phyloP scores from a whole-genome alignment of 371 early-diverging fungal genomes.

The Mortierella sp. region DNA sequence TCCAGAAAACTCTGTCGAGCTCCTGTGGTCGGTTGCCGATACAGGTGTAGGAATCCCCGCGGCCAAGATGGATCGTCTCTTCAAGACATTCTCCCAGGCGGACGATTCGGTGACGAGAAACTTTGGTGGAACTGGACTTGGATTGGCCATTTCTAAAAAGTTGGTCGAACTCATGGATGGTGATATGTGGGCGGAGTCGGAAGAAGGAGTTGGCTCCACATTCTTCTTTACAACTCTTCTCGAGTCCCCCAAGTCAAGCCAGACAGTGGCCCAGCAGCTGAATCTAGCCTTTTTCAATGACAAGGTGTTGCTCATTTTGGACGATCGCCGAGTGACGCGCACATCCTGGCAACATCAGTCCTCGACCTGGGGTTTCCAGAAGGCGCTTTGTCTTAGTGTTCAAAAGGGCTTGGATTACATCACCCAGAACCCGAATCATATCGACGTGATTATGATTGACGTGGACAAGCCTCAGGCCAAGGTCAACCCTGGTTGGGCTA shows the following conservation, averaged over 20 bases:
- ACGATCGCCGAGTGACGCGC: constrained; percentile 43
- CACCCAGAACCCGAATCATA: constrained; percentile 23
- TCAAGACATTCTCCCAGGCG: constrained; percentile 73
- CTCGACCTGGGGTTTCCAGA: constrained; percentile 48
- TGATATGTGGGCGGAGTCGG: constrained; percentile 54
- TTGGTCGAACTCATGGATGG: constrained; percentile 71
- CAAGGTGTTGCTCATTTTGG: constrained; percentile 40
- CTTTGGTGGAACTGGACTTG: constrained; percentile 66
- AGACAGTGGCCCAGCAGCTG: constrained; percentile 36
- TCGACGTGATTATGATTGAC: constrained; percentile 50
- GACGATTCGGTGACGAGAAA: constrained; percentile 65
- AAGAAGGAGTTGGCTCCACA: constrained; percentile 49
- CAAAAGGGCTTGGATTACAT: constrained; percentile 41
- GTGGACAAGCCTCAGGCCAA: constrained; percentile 39
- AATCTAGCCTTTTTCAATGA: constrained; percentile 46
- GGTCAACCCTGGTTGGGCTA: constrained; percentile 35
- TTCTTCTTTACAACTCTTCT: constrained; percentile 44
- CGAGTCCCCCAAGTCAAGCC: constrained; percentile 28
- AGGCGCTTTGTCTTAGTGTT: constrained; percentile 29
- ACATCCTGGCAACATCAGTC: constrained; percentile 49
- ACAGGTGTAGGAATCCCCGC: constrained; percentile 72
- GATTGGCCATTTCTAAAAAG: constrained; percentile 65
- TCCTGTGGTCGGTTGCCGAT: constrained; percentile 58
- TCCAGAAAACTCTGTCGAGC: constrained; percentile 13
- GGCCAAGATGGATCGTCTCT: constrained; percentile 61